Evolutionary conservation across 306 rosid species (phyloP).

Genomic region (Glycine latifolia): DNA sequence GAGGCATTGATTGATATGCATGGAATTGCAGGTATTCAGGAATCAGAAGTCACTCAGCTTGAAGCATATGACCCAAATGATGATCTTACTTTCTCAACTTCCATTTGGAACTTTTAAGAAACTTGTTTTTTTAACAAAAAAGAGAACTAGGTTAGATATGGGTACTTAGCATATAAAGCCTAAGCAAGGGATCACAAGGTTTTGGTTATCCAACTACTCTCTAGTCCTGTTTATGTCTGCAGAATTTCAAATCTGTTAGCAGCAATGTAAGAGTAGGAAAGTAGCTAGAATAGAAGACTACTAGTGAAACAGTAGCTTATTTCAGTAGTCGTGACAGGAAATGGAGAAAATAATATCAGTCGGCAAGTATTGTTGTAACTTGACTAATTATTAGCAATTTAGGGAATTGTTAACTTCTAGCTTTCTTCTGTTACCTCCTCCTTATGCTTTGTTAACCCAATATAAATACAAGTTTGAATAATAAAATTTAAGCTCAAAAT

Average conservation of each 20-base stretch:
- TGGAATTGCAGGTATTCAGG: slow-evolving; percentile 59
- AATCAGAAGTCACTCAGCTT: slow-evolving; percentile 55
- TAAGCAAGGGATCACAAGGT: slow-evolving; percentile 48
- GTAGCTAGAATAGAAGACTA: slow-evolving; percentile 35
- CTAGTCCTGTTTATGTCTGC: slow-evolving; percentile 39
- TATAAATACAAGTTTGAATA: too few species aligned
- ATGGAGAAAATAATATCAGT: neutral
- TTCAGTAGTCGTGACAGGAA: too few species aligned
- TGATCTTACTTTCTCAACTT: slow-evolving; percentile 67
- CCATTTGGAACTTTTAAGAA: slow-evolving; percentile 79
- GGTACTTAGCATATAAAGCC: slow-evolving; percentile 26
- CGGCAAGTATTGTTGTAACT: slow-evolving; percentile 4
- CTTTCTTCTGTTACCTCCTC: slow-evolving; percentile 10
- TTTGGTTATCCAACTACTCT: slow-evolving; percentile 48
- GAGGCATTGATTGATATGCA: slow-evolving; percentile 81
- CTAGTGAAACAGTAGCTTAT: slow-evolving; percentile 21
- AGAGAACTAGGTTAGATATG: slow-evolving; percentile 34
- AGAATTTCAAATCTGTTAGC: slow-evolving; percentile 42
- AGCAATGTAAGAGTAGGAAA: slow-evolving; percentile 46
- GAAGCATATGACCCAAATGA: slow-evolving; percentile 64
- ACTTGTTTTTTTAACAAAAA: slow-evolving; percentile 34
- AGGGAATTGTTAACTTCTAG: neutral
- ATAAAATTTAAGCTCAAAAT: neutral
- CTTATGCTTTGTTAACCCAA: neutral
- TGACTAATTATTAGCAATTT: slow-evolving; percentile 32